These are phyloP conservation scores for Talaromyces funiculosus DNA, from an alignment of 2,329 filamentous ascomycete genomes.

Conservation along the genomic window DNA sequence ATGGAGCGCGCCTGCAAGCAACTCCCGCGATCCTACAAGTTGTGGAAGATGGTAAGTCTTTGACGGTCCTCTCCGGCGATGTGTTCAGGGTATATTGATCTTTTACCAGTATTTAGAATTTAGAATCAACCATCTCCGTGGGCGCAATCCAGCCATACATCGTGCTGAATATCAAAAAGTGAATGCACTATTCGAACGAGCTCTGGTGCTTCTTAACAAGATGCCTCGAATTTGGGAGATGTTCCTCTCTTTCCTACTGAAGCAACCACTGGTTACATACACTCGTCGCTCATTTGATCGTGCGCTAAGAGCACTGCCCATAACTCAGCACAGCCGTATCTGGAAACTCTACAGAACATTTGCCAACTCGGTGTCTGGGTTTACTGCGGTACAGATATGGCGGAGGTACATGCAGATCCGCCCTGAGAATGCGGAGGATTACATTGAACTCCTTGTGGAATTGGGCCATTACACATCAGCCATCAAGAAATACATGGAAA, in stretches of 20 bases:
- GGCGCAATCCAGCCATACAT: slow-evolving; percentile 75
- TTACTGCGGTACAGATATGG: slow-evolving; percentile 91
- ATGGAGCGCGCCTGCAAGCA: slow-evolving; percentile 88
- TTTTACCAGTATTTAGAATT: slow-evolving; percentile 70
- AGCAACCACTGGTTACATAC: slow-evolving; percentile 84
- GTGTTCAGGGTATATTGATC: slow-evolving; percentile 12
- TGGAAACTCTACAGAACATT: slow-evolving; percentile 91
- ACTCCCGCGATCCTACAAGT: slow-evolving; percentile 90
- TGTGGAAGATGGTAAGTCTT: slow-evolving; percentile 79
- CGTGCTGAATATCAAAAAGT: slow-evolving; percentile 83
- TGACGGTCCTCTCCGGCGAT: background rate
- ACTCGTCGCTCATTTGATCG: slow-evolving; percentile 87
- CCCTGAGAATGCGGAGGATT: slow-evolving; percentile 91
- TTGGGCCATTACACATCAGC: slow-evolving; percentile 85
- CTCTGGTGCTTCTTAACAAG: slow-evolving; percentile 90
- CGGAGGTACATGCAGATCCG: slow-evolving; percentile 94
- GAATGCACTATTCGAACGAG: slow-evolving; percentile 88
- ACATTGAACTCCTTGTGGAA: slow-evolving; percentile 79
- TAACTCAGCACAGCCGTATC: slow-evolving; percentile 92
- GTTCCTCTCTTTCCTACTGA: slow-evolving; percentile 84
- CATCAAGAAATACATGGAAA: slow-evolving; percentile 81
- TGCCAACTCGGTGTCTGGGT: slow-evolving; percentile 80
- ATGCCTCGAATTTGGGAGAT: slow-evolving; percentile 99
- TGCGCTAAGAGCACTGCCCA: slow-evolving; percentile 80
- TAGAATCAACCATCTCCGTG: slow-evolving; percentile 71